Conservation (phyloP, 441 rosid species). For the Populus hybrid region DNA sequence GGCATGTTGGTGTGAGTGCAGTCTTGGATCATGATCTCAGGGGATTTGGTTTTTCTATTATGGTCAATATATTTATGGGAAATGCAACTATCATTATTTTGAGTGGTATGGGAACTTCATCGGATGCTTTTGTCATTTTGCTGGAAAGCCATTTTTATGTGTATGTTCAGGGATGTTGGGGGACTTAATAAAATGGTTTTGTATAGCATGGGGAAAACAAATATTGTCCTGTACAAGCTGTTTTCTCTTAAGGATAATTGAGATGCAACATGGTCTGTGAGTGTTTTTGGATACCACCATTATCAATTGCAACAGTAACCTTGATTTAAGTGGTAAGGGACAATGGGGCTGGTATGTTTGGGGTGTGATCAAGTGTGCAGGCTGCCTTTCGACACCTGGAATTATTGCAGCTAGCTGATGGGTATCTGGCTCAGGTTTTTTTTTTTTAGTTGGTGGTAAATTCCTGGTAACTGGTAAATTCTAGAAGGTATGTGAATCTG, state of each 20-base stretch:
- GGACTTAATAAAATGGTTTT: conserved; percentile 2
- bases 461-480: conserved; percentile 16
- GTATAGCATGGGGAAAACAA: conserved; percentile 7
- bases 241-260: conserved; percentile 10
- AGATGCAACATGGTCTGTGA: neutral
- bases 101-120: conserved; percentile 26
- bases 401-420: conserved; percentile 17
- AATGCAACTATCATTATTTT: conserved; percentile 23
- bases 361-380: conserved; percentile 14
- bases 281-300: conserved; percentile 9
- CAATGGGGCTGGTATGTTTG: conserved; percentile 3
- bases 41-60: conserved; percentile 27
- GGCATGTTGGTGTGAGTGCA: conserved; percentile 52
- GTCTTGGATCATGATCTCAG: conserved; percentile 39
- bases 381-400: neutral
- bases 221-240: conserved; percentile 11
- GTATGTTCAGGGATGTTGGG: conserved; percentile 21
- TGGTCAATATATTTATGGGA: conserved; percentile 32
- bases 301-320: conserved; percentile 14
- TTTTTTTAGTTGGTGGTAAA: conserved; percentile 15
- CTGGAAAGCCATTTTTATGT: conserved; percentile 22
- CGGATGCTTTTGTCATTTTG: conserved; percentile 23
- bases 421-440: neutral
- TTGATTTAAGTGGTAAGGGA: conserved; percentile 5
- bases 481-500: conserved; percentile 13